Evolutionary conservation across 495 filamentous ascomycete genomes (phyloP), one percentile per base, ranked within the genome.

Genomic region (Bathelium albidoporum): DNA sequence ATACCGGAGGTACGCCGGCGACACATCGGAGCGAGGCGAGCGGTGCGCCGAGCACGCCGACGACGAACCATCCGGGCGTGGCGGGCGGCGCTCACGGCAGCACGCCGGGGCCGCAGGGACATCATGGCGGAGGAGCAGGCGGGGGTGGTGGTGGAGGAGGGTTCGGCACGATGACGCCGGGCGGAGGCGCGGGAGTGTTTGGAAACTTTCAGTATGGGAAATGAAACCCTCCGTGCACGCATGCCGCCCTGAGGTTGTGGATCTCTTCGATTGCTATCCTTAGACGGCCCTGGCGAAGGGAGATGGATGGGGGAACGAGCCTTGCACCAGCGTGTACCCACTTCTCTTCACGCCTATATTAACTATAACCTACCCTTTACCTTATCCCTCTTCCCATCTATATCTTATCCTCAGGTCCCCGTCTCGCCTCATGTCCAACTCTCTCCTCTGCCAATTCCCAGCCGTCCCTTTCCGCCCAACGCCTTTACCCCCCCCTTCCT

Each of bases 1-100:
- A 36, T 67, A 64, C 58, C 63, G 65, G 52, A 58, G 53, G 26
- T 39, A 62, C 62, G 60, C 66, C 59, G 5, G 36, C 34, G 59
- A 29, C 28, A 26, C 52, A 55, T 29, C 31, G 58, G 2, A 32
- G 62, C 18, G 62, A 55, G 39, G 62, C 20, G 12, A 55, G 49
- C 49, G 24, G 32, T 26, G 70, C 65, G 22, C 74, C 74, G 24
- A 66, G 61, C 61, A 76, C 74, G 60, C 74, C 74, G 18, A 75
- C 73, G 28, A 73, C 44, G 26, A 63, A 67, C 32, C 72, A 71
- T 24, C 72, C 72, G 16, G 74, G 72, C 5, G 61, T 76, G 18
- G 71, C 60, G 16, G 45, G 53, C 14, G 34, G 5, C 5, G 34
- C 34, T 22, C 66, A 64, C 24, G 49, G 49, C 16, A 24, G 22